phyloP scores from a whole-genome alignment of 2,329 filamentous ascomycete species.

The Alternaria viburni region DNA sequence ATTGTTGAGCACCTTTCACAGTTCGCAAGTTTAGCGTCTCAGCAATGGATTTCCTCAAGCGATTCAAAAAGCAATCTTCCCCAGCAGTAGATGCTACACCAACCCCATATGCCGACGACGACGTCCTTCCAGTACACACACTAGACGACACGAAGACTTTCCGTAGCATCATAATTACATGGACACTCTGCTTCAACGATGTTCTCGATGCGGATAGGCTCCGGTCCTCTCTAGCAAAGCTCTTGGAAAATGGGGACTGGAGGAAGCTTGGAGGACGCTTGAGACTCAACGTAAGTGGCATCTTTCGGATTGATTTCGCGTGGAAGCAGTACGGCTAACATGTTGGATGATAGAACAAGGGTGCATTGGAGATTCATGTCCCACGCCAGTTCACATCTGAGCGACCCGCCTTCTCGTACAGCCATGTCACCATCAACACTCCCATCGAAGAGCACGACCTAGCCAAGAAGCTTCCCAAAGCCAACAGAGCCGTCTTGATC shows the following conservation, averaged over 20 bases:
- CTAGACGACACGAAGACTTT: constrained; percentile 26
- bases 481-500: constrained; percentile 1
- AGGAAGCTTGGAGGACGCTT: constrained; percentile 55
- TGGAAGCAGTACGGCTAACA: background rate
- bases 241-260: constrained; percentile 56
- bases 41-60: background rate
- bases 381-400: constrained; percentile 42
- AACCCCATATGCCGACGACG: constrained; percentile 10
- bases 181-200: constrained; percentile 55
- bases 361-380: constrained; percentile 50
- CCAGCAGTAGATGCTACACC: background rate
- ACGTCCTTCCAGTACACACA: constrained; percentile 24
- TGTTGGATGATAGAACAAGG: constrained; percentile 21
- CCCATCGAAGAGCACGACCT: constrained; percentile 53
- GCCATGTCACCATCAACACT: constrained; percentile 44
- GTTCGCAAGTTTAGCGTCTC: background rate
- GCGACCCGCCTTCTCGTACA: constrained; percentile 52
- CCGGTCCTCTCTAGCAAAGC: constrained; percentile 38
- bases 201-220: constrained; percentile 54
- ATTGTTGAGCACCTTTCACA: background rate
- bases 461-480: constrained; percentile 47
- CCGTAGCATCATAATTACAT: constrained; percentile 20
- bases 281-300: constrained; percentile 46
- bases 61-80: background rate
- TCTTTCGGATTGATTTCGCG: background rate